Conservation (phyloP, 352 stramenopile genomes). For the Pythium inflatum region DNA sequence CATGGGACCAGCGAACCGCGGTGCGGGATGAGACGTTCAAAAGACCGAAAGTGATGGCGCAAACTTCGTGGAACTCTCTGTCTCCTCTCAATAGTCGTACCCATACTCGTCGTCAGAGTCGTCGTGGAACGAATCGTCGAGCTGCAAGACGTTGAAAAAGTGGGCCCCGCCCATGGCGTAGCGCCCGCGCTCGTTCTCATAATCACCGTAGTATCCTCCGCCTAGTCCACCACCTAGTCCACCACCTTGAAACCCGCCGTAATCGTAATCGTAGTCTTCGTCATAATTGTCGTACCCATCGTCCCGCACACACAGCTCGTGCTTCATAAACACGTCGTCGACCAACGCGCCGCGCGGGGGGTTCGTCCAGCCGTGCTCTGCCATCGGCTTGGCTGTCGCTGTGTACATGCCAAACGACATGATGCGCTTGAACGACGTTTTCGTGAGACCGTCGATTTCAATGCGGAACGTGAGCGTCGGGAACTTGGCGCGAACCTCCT, state of each 20-base stretch:
- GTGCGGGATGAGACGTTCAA: too few species aligned
- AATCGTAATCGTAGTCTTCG: constrained; percentile 16
- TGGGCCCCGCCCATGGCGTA: constrained; percentile 21
- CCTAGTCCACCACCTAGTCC: not conserved
- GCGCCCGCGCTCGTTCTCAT: constrained; percentile 14
- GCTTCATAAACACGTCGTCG: constrained; percentile 18
- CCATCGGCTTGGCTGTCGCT: constrained; percentile 8
- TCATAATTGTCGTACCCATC: constrained; percentile 2
- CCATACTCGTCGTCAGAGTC: constrained; percentile 6
- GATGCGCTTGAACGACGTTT: constrained; percentile 10
- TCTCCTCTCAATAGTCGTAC: not conserved
- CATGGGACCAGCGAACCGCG: too few species aligned
- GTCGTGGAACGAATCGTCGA: too few species aligned
- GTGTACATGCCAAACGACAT: constrained; percentile 8
- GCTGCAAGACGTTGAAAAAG: constrained; percentile 22
- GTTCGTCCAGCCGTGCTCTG: constrained; percentile 5
- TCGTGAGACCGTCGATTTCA: constrained; percentile 6
- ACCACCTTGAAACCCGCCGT: constrained; percentile 10
- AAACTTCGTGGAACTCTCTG: not conserved
- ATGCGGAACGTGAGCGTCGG: constrained; percentile 23
- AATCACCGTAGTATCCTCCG: constrained; percentile 21
- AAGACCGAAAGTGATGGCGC: not conserved
- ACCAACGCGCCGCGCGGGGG: constrained; percentile 5
- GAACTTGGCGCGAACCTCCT: constrained; percentile 10
- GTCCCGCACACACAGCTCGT: constrained; percentile 8